Conservation (phyloP, 148 eudicot species). For the Selenicereus undatus region DNA sequence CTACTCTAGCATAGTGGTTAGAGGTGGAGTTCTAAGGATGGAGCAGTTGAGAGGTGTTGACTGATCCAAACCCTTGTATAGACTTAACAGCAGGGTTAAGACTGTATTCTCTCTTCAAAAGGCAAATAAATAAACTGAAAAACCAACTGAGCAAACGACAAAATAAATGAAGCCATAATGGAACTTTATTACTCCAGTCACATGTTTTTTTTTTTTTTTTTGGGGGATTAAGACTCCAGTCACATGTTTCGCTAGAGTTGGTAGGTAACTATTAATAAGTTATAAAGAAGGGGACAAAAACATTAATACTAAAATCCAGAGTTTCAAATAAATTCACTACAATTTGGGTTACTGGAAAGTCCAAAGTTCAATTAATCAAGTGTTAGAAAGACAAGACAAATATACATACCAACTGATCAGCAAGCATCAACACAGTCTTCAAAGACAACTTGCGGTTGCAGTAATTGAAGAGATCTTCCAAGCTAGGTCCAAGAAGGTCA, state of each 20-base stretch:
- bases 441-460: slow-evolving; percentile 45
- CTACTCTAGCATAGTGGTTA: neutral
- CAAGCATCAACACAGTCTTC: slow-evolving; percentile 63
- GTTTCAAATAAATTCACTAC: neutral
- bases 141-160: neutral
- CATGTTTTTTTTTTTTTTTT: neutral
- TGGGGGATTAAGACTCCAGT: neutral
- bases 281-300: neutral
- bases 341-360: neutral
- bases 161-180: neutral
- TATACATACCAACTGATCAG: slow-evolving; percentile 47
- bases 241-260: neutral
- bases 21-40: neutral
- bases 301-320: neutral
- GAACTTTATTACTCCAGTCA: neutral
- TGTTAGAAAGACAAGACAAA: neutral
- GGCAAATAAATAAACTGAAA: neutral
- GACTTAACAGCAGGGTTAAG: neutral
- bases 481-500: slow-evolving; percentile 60
- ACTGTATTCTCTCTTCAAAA: neutral
- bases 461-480: slow-evolving; percentile 57
- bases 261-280: neutral
- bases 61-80: neutral
- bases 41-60: neutral
- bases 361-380: neutral